phyloP scores from a whole-genome alignment of 2,329 filamentous ascomycete species.

The Monilinia polystroma region DNA sequence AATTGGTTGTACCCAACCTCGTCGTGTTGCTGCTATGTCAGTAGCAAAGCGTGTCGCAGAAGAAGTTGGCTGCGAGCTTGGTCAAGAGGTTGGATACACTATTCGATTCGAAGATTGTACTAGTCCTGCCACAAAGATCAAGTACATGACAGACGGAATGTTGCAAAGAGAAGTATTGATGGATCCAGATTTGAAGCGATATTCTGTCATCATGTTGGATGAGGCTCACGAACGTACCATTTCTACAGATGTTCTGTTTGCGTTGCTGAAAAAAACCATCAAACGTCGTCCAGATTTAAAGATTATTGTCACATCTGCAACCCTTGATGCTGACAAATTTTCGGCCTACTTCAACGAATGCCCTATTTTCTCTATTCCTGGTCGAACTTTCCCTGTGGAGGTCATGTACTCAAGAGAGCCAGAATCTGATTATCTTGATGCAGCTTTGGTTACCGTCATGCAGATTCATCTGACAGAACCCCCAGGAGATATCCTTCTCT shows the following conservation, averaged over 20 bases:
- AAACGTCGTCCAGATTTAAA: constrained; percentile 85
- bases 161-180: constrained; percentile 91
- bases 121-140: constrained; percentile 83
- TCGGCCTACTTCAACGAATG: constrained; percentile 94
- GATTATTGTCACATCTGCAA: constrained; percentile 94
- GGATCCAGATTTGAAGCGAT: constrained; percentile 83
- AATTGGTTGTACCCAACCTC: constrained; percentile 94
- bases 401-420: constrained; percentile 94
- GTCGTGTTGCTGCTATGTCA: constrained; percentile 95
- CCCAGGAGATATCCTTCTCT: constrained; percentile 90
- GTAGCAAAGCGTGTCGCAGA: constrained; percentile 96
- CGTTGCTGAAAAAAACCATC: constrained; percentile 87
- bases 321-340: constrained; percentile 95
- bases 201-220: constrained; percentile 97
- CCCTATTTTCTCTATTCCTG: constrained; percentile 95
- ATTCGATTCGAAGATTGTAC: constrained; percentile 98
- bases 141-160: constrained; percentile 99
- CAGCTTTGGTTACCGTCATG: constrained; percentile 95
- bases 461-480: constrained; percentile 95
- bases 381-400: constrained; percentile 92
- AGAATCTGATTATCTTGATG: constrained; percentile 92
- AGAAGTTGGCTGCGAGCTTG: constrained; percentile 88
- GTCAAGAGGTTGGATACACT: constrained; percentile 92
- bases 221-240: constrained; percentile 98
- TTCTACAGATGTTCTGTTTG: constrained; percentile 92